Base-by-base conservation (phyloP, 352 stramenopile genomes). In the Phytopythium kandeliae region DNA sequence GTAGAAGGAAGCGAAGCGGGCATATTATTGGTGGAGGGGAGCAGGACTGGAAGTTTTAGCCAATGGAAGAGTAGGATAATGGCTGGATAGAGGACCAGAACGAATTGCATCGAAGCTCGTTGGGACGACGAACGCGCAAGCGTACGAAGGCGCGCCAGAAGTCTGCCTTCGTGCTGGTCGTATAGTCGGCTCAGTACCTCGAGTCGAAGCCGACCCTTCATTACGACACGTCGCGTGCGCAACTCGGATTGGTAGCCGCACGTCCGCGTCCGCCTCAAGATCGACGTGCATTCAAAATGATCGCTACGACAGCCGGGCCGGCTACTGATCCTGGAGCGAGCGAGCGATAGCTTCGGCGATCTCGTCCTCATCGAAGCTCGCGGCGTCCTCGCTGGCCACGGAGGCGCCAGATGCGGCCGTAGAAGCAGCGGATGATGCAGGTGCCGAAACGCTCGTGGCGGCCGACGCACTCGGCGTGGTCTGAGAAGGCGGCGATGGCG, bases 331-430 rank as follows among this genome's bases (percentile, higher is more conserved):
- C 55, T 89, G 69, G 52, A 93, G 57, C 42, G 80, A 92, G 30
- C 76, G 74, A 13, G 83, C 80, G 28, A 93, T 93, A 19, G 80
- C 83, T 15, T 77, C 55, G 7, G 83, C 83, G 41, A 93, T 91
- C 41, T 89, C 80, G 40, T 88, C 76, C 55, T 93, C 83, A 25
- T 93, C 78, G 41, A 74, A 87, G 21, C 48, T 57, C 26, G 62
- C 57, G 26, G 65, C 57, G 11, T 43, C 56, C 24, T 54, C 19
- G 10, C 26, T 31, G 4, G 42, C 59, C 30, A 53, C 51, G 19
- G 62, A 48, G 38, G 42, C 41, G 26, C 48, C 33, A n/a, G 58
- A 57, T 3, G 19, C 16, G 7, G 28, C 21, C 31, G 45, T 36
- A 13, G 30, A 11, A 17, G 31, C n/a, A 19, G 34, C 2, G 34